Percentiles rank a stretch among this genome's conserved stretches.
Conservation (phyloP, 768 basidiomycete species). For the Rhodotorula kratochvilovae region DNA sequence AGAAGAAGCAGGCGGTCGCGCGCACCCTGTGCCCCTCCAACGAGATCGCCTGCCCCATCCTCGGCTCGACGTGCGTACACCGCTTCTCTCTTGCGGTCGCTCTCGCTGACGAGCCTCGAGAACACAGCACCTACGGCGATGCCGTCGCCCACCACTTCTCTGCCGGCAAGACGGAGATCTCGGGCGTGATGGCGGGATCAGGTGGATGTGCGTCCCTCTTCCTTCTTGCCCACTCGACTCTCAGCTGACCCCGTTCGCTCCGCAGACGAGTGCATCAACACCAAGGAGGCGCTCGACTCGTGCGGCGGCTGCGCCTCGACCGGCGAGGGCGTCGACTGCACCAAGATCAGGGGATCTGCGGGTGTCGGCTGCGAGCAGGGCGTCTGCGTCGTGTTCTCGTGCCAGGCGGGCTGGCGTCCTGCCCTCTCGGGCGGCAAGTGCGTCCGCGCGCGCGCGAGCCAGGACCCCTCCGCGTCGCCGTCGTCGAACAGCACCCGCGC, state of each 20-base stretch:
- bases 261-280: slow-evolving; percentile 54
- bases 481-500: not conserved
- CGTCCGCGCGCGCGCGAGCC: slow-evolving; percentile 1
- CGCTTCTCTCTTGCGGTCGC: not conserved
- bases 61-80: slow-evolving; percentile 26
- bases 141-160: slow-evolving; percentile 29
- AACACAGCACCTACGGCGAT: slow-evolving; percentile 15
- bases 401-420: slow-evolving; percentile 34
- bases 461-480: not conserved
- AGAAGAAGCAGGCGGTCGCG: slow-evolving; percentile 18
- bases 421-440: slow-evolving; percentile 24
- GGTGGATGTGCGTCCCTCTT: slow-evolving; percentile 30
- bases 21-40: slow-evolving; percentile 22
- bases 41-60: slow-evolving; percentile 36
- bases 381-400: slow-evolving; percentile 51
- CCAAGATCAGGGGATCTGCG: slow-evolving; percentile 57
- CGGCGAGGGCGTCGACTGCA: slow-evolving; percentile 67
- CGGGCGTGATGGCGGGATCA: slow-evolving; percentile 19
- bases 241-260: not conserved
- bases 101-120: not conserved
- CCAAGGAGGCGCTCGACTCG: slow-evolving; percentile 59
- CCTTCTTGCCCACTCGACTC: too few species aligned
- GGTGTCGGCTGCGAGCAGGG: slow-evolving; percentile 47
- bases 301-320: slow-evolving; percentile 70
- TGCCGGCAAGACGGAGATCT: slow-evolving; percentile 8